Conservation (phyloP, 331 rosid species). For the Rosa hybrid region DNA sequence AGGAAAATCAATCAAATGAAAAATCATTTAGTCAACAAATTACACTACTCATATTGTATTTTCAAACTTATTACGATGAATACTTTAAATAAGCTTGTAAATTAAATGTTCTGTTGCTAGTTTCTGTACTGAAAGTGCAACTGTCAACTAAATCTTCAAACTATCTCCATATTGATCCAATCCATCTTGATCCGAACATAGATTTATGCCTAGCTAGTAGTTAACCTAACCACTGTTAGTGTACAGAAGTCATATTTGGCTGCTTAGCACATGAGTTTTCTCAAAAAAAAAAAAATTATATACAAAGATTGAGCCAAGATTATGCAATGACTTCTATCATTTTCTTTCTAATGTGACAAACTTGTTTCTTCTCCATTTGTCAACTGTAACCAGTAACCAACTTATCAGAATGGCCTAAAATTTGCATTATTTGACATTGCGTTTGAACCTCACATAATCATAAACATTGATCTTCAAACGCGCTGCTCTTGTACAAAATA, state of each 20-base stretch:
- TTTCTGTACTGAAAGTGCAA: no score
- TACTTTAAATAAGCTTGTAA: no score
- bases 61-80: no score
- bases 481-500: background rate
- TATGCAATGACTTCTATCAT: slow-evolving; percentile 4
- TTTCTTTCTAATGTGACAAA: background rate
- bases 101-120: no score
- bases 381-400: slow-evolving; percentile 7
- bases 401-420: background rate
- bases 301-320: slow-evolving; percentile 5
- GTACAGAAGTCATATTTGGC: background rate
- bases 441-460: slow-evolving; percentile 1
- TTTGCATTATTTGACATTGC: slow-evolving; percentile 9
- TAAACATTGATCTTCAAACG: slow-evolving; percentile 8
- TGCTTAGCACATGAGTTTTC: slow-evolving; percentile 9
- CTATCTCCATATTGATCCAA: background rate
- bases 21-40: no score
- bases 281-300: background rate
- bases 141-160: background rate
- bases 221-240: background rate
- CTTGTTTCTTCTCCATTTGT: slow-evolving; percentile 9
- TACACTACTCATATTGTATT: no score
- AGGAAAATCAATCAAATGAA: no score
- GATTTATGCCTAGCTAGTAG: background rate
- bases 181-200: background rate